phyloP scores from a whole-genome alignment of 2,329 filamentous ascomycete genomes.

The Claviceps paspali region DNA sequence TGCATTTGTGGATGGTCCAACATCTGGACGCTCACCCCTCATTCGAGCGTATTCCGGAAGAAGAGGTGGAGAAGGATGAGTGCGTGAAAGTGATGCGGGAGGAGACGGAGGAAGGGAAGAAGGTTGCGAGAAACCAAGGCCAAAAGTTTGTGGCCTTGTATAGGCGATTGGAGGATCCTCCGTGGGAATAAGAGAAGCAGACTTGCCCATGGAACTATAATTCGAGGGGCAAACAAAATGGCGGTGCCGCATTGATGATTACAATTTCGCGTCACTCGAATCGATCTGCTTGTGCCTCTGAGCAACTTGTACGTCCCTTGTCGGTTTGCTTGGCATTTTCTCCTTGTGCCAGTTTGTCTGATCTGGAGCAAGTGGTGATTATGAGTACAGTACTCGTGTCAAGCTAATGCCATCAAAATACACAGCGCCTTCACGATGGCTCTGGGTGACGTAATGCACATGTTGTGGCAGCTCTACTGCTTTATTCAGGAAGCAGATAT shows the following conservation, averaged over 20 bases:
- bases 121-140: constrained; percentile 81
- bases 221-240: too few species aligned
- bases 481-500: too few species aligned
- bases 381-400: too few species aligned
- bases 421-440: neutral
- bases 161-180: constrained; percentile 62
- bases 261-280: neutral
- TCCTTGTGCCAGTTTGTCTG: too few species aligned
- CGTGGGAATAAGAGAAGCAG: constrained; percentile 38
- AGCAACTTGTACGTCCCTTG: too few species aligned
- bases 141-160: constrained; percentile 87
- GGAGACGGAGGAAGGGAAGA: constrained; percentile 95
- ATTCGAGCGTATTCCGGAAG: constrained; percentile 59
- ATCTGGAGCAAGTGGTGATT: neutral
- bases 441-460: neutral
- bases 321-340: too few species aligned
- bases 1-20: constrained; percentile 85
- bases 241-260: neutral
- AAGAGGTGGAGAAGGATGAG: constrained; percentile 51
- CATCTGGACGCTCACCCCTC: constrained; percentile 66
- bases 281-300: too few species aligned
- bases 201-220: too few species aligned
- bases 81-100: constrained; percentile 61
- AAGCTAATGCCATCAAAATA: too few species aligned
- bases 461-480: neutral